Evolutionary conservation across 345 rosid species (phyloP).

Genomic region (Ailanthus altissimus): DNA sequence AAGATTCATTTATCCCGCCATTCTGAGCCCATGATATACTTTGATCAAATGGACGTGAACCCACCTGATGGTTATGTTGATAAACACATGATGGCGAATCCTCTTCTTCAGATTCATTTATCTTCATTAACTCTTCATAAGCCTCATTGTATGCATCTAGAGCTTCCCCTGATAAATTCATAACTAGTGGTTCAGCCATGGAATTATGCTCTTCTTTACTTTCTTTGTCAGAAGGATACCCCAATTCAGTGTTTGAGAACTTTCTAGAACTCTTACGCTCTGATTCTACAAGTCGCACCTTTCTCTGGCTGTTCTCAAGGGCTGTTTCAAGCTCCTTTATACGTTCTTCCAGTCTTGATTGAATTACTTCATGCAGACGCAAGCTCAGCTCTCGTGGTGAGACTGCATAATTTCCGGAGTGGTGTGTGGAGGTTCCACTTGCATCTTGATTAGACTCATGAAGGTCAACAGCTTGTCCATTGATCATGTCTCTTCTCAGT

Average conservation of each 20-base stretch:
- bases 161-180: constrained; percentile 77
- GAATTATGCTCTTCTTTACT: constrained; percentile 34
- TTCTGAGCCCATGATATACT: constrained; percentile 29
- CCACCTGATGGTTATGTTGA: constrained; percentile 29
- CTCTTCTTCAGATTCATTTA: constrained; percentile 61
- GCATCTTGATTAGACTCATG: constrained; percentile 51
- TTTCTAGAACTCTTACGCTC: constrained; percentile 36
- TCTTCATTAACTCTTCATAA: constrained; percentile 64
- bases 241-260: constrained; percentile 34
- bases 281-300: constrained; percentile 56
- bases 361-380: constrained; percentile 70
- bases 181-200: constrained; percentile 53
- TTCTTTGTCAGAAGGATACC: constrained; percentile 23
- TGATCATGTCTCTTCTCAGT: constrained; percentile 40
- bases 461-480: constrained; percentile 31
- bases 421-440: constrained; percentile 52
- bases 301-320: constrained; percentile 69
- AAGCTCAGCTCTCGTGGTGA: constrained; percentile 77
- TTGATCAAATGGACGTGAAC: constrained; percentile 28
- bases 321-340: constrained; percentile 73
- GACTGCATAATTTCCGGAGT: constrained; percentile 59
- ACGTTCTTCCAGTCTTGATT: constrained; percentile 61
- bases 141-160: constrained; percentile 77
- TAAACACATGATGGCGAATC: constrained; percentile 36
- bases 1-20: constrained; percentile 22